Evolutionary conservation across 352 stramenopile species (phyloP), one percentile per base, ranked within the genome.

Genomic region (Phytophthora agathidicida): DNA sequence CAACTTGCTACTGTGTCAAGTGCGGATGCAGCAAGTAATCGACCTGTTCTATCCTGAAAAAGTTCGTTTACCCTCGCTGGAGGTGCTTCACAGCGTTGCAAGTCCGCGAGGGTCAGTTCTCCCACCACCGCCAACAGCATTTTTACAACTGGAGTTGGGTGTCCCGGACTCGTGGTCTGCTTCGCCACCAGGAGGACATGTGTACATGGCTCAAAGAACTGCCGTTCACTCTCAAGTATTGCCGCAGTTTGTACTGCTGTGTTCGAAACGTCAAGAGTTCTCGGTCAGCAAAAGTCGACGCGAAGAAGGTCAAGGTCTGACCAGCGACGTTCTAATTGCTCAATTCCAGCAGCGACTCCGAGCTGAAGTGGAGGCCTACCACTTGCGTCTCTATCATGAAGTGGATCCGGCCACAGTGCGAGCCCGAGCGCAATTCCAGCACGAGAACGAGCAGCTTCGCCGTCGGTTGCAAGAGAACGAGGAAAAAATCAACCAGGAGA

Each of bases 1-100:
- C 42, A 78, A 71, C 23, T 19, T 80, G 16, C 7, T 83, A 26
- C 45, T 83, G 28, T 83, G 73, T 27, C 73, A 68, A 43, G 73
- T 80, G 10, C 57, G 58, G 27, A 73, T 78, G 53, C n/a, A 52
- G 9, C 58, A 78, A 13, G 62, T 44, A 9, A 68, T 80, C 14
- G 74, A 83, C 41, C 16, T 77, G 0, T 76, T 79, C 16, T 48
- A 52, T 8, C 57, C 53, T 0, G 57, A 75, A 35, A 61, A 58
- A 7, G 27, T 36, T 11, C 13, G 24, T 30, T 47, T 74, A 9
- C 45, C 26, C 0, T 65, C 72, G 5, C 39, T 78, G 13, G 49
- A 74, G 20, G 53, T 41, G 23, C 58, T 81, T 0, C 33, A 57
- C 24, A 51, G 20, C 10, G 31, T 68, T 42, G 30, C 65, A 46